Evolutionary conservation across 768 basidiomycete species (phyloP).

Genomic region (Suillus tomentosus): DNA sequence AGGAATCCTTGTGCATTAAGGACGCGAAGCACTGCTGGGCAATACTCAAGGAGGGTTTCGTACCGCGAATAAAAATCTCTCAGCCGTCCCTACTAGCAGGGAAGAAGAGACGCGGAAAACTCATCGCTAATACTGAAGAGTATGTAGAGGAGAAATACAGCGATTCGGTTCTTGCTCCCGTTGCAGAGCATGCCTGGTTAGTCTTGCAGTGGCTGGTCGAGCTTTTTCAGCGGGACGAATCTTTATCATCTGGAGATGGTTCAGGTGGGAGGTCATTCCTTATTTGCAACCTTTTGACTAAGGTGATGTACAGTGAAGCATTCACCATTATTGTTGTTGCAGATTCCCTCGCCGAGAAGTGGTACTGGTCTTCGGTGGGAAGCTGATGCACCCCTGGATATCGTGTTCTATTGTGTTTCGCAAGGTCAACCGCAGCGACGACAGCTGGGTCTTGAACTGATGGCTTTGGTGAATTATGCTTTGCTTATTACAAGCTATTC

Average conservation of each 20-base stretch:
- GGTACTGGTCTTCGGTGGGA: slow-evolving; percentile 57
- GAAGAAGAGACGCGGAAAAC: slow-evolving; percentile 36
- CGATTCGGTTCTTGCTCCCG: slow-evolving; percentile 30
- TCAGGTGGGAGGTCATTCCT: slow-evolving; percentile 26
- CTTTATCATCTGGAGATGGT: slow-evolving; percentile 27
- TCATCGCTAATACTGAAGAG: slow-evolving; percentile 27
- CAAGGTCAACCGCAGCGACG: slow-evolving; percentile 35
- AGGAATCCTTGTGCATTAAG: slow-evolving; percentile 53
- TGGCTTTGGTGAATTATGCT: slow-evolving; percentile 29
- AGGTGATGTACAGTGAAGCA: slow-evolving; percentile 36
- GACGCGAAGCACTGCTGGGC: slow-evolving; percentile 62
- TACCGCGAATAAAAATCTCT: slow-evolving; percentile 36
- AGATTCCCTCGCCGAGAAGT: slow-evolving; percentile 57
- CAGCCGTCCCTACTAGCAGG: slow-evolving; percentile 15
- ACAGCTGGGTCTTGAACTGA: slow-evolving; percentile 37
- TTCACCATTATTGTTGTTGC: slow-evolving; percentile 57
- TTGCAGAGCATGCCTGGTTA: slow-evolving; percentile 70
- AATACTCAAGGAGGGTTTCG: slow-evolving; percentile 56
- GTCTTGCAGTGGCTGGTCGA: slow-evolving; percentile 68
- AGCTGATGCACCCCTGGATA: slow-evolving; percentile 49
- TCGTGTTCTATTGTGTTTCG: slow-evolving; percentile 40
- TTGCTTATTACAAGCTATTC: background rate
- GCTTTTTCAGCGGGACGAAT: slow-evolving; percentile 71
- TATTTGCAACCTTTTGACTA: slow-evolving; percentile 8
- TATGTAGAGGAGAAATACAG: slow-evolving; percentile 24